These are phyloP conservation scores for Metschnikowia amazonensis DNA, from an alignment of 805 yeast species.

Conservation along the genomic window DNA sequence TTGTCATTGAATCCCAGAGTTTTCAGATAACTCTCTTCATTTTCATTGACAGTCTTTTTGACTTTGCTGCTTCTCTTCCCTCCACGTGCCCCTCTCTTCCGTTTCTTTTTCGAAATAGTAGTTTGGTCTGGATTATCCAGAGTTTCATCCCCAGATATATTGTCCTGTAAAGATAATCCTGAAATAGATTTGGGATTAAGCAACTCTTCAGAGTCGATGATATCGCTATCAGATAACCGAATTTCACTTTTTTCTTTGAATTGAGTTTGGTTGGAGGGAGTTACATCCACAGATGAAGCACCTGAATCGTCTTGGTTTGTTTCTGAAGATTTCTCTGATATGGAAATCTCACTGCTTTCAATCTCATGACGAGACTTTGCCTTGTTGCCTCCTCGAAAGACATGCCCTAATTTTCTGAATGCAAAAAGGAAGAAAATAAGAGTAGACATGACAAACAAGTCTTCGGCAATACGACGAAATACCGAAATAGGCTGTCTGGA, in stretches of 20 bases:
- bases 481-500: conserved; percentile 13
- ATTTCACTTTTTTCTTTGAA: not conserved
- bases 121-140: conserved; percentile 14
- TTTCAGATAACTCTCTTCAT: conserved; percentile 17
- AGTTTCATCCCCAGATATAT: conserved; percentile 4
- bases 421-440: conserved; percentile 34
- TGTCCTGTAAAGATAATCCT: not conserved
- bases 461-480: conserved; percentile 41
- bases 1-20: conserved; percentile 10
- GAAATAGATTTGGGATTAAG: not conserved
- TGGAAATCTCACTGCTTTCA: not conserved
- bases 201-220: not conserved
- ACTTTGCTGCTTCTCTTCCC: conserved; percentile 53
- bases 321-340: not conserved
- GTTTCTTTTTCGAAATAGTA: conserved; percentile 42
- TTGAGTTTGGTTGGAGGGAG: not conserved
- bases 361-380: not conserved
- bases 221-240: not conserved
- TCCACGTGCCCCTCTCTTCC: conserved; percentile 85
- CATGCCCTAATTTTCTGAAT: conserved; percentile 24
- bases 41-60: conserved; percentile 32
- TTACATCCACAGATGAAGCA: not conserved
- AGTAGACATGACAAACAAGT: conserved; percentile 43
- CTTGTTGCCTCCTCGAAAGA: not conserved
- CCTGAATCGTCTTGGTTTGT: not conserved